Conservation (phyloP, 257 asterid species). For the Mitragyna speciosa region DNA sequence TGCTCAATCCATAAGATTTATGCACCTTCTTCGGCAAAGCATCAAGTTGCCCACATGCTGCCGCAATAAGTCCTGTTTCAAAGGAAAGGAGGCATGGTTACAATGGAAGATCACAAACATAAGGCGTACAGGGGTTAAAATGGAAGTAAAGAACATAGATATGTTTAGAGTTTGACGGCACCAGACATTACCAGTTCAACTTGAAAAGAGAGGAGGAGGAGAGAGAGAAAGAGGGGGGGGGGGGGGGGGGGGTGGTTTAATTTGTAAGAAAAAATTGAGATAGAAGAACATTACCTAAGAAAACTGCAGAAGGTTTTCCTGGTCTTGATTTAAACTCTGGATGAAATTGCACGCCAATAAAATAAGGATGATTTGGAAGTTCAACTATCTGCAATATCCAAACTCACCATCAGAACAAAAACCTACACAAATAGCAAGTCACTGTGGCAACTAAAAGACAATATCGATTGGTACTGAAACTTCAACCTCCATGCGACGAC, state of each 20-base stretch:
- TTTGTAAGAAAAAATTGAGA: background rate
- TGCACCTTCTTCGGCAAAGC: slow-evolving; percentile 24
- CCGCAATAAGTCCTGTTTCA: slow-evolving; percentile 43
- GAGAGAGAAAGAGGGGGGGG: too few species aligned
- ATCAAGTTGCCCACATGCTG: slow-evolving; percentile 43
- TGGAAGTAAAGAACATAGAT: background rate
- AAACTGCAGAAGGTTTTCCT: slow-evolving; percentile 43
- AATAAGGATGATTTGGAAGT: slow-evolving; percentile 46
- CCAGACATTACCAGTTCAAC: background rate
- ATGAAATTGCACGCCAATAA: slow-evolving; percentile 48
- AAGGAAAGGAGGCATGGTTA: background rate
- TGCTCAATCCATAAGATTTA: slow-evolving; percentile 15
- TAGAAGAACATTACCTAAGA: slow-evolving; percentile 33
- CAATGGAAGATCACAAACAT: background rate
- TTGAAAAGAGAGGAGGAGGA: background rate
- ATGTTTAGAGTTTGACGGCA: background rate
- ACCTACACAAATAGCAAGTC: background rate
- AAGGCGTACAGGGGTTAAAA: background rate
- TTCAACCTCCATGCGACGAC: slow-evolving; percentile 47
- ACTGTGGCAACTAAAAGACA: background rate
- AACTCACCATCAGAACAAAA: background rate
- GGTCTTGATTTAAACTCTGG: slow-evolving; percentile 55
- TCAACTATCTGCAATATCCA: slow-evolving; percentile 36
- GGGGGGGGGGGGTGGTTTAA: too few species aligned
- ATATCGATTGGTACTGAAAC: background rate